These are phyloP conservation scores for Phytophthora crassamura DNA, from an alignment of 352 stramenopile species.

Conservation along the genomic window DNA sequence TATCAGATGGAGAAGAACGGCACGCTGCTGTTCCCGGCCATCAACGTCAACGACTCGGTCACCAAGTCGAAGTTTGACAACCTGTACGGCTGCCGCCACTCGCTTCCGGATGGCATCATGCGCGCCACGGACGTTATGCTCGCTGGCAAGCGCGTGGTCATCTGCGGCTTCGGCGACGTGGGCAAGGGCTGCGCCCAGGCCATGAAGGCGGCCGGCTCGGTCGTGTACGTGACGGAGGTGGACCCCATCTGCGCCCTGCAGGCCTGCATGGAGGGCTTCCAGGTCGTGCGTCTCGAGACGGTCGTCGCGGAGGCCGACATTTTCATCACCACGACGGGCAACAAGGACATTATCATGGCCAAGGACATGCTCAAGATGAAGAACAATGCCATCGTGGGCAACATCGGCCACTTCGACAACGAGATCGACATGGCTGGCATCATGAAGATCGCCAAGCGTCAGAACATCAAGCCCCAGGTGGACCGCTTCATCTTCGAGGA, in stretches of 20 bases:
- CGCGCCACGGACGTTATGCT: conserved; percentile 99
- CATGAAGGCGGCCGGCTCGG: conserved; percentile 96
- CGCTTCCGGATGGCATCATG: conserved; percentile 98
- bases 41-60: conserved; percentile 99
- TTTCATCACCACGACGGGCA: conserved; percentile 99
- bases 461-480: conserved; percentile 99
- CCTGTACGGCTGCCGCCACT: conserved; percentile 99
- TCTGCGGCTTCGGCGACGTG: conserved; percentile 98
- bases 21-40: conserved; percentile 96
- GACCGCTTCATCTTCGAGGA: conserved; percentile 97
- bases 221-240: conserved; percentile 98
- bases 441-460: conserved; percentile 81
- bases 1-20: conserved; percentile 99
- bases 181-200: conserved; percentile 97
- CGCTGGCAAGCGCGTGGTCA: conserved; percentile 97
- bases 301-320: conserved; percentile 94
- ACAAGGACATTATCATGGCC: conserved; percentile 99
- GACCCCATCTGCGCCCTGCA: conserved; percentile 99
- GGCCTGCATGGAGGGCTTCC: conserved; percentile 98
- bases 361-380: conserved; percentile 98
- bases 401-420: conserved; percentile 99
- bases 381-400: conserved; percentile 99
- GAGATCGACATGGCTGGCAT: conserved; percentile 99
- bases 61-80: conserved; percentile 99
- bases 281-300: conserved; percentile 94